Percentiles rank a stretch among this genome's conserved stretches.
Evolutionary conservation across 148 eudicot genomes (phyloP).

Genomic region (Simmondsia chinensis): DNA sequence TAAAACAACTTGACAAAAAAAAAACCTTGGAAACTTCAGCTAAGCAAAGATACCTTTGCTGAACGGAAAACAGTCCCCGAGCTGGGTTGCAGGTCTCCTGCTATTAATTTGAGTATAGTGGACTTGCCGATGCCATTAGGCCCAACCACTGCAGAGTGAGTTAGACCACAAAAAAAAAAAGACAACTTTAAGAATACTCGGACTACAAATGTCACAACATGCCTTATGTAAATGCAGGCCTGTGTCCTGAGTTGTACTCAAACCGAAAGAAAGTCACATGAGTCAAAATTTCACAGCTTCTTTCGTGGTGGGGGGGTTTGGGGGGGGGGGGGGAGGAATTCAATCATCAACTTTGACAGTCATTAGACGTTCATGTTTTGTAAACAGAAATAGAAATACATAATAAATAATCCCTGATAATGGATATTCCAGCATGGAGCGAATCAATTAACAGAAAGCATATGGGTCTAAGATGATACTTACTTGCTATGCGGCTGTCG

Average conservation of each 20-base stretch:
- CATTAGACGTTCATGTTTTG: too few relatives aligned
- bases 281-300: too few relatives aligned
- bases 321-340: too few relatives aligned
- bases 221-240: too few relatives aligned
- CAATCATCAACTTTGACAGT: too few relatives aligned
- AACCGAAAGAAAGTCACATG: too few relatives aligned
- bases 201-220: too few relatives aligned
- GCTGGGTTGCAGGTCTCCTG: slow-evolving; percentile 97
- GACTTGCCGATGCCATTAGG: slow-evolving; percentile 99
- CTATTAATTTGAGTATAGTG: slow-evolving; percentile 87
- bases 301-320: too few relatives aligned
- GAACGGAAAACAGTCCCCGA: slow-evolving; percentile 99
- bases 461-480: slow-evolving; percentile 18
- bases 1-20: neutral
- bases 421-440: neutral
- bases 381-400: too few relatives aligned
- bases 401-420: too few relatives aligned
- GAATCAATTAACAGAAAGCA: slow-evolving; percentile 5
- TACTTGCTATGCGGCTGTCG: slow-evolving; percentile 98
- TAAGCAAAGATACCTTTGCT: slow-evolving; percentile 55
- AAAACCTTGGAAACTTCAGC: neutral
- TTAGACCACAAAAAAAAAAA: slow-evolving; percentile 3
- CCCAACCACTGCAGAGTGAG: slow-evolving; percentile 77
- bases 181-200: too few relatives aligned
- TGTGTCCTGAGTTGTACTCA: too few relatives aligned